Evolutionary conservation across 257 asterid genomes (phyloP).

Genomic region (Penstemon eatonii): DNA sequence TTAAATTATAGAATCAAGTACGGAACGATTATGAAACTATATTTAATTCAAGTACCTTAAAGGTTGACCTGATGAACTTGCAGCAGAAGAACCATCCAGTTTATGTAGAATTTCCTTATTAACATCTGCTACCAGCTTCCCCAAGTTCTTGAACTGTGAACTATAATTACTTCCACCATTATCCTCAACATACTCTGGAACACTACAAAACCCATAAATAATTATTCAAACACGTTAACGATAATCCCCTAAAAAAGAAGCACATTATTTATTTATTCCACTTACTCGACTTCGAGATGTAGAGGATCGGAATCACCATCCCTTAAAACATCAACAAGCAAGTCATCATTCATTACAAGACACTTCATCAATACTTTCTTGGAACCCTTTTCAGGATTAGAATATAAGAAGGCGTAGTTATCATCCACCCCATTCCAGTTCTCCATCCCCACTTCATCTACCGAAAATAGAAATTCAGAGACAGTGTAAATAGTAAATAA

Average conservation of each 20-base stretch:
- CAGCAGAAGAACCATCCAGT: slow-evolving; percentile 28
- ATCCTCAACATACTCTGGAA: slow-evolving; percentile 35
- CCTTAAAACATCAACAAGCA: slow-evolving; percentile 64
- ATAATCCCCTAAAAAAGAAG: not conserved
- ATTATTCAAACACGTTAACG: not conserved
- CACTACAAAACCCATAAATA: slow-evolving; percentile 27
- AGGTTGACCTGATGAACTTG: slow-evolving; percentile 33
- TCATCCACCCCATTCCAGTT: slow-evolving; percentile 70
- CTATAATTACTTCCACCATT: slow-evolving; percentile 37
- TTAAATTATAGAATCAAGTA: not conserved
- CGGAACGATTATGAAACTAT: not conserved
- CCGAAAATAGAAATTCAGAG: not conserved
- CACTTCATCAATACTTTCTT: slow-evolving; percentile 69
- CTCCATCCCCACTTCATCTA: slow-evolving; percentile 51
- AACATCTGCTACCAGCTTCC: slow-evolving; percentile 43
- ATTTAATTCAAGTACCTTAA: slow-evolving; percentile 30
- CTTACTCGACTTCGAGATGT: slow-evolving; percentile 49
- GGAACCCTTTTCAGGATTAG: slow-evolving; percentile 57
- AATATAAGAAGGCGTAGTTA: slow-evolving; percentile 64
- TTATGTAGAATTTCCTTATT: slow-evolving; percentile 36
- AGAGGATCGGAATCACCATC: slow-evolving; percentile 58
- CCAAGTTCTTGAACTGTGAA: slow-evolving; percentile 48
- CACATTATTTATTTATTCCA: not conserved
- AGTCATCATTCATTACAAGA: slow-evolving; percentile 62
- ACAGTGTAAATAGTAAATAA: not conserved